Percentiles rank a stretch among this genome's conserved stretches.
Evolutionary conservation across 1,139 yeast species (phyloP).

Genomic region (Sugiyamaella castrensis): DNA sequence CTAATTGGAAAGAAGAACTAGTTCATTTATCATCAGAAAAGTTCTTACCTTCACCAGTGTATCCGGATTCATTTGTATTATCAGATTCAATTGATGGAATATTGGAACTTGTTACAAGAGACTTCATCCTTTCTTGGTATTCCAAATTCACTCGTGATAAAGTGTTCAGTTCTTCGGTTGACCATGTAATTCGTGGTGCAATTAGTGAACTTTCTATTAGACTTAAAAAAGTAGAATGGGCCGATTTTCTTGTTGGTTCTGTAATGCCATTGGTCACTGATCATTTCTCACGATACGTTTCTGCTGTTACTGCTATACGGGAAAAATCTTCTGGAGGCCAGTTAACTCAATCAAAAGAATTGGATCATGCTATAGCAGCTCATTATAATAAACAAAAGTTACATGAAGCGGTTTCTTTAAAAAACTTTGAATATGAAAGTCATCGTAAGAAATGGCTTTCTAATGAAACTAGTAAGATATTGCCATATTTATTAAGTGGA

Average conservation of each 20-base stretch:
- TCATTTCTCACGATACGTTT: conserved; percentile 55
- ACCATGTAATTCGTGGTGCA: conserved; percentile 47
- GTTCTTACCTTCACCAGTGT: conserved; percentile 36
- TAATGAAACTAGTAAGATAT: conserved; percentile 41
- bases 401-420: conserved; percentile 59
- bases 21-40: conserved; percentile 22
- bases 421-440: conserved; percentile 42
- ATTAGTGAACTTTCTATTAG: conserved; percentile 44
- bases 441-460: conserved; percentile 56
- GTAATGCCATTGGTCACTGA: conserved; percentile 64
- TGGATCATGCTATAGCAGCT: conserved; percentile 57
- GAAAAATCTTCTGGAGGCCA: conserved; percentile 30
- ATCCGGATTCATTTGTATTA: conserved; percentile 51
- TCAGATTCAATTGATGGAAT: conserved; percentile 55
- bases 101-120: conserved; percentile 51
- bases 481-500: conserved; percentile 49
- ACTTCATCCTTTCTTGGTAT: conserved; percentile 70
- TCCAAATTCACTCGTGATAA: conserved; percentile 46
- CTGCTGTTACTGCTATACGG: conserved; percentile 46
- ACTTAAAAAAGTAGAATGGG: conserved; percentile 48
- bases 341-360: conserved; percentile 45
- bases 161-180: conserved; percentile 55
- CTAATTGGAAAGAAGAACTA: conserved; percentile 27
- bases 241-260: conserved; percentile 55
- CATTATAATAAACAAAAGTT: conserved; percentile 54